Percentiles rank a stretch among this genome's conserved stretches.
These are phyloP conservation scores for Keithomyces neogunnii DNA, from an alignment of 2,329 filamentous ascomycete genomes.

Conservation along the genomic window DNA sequence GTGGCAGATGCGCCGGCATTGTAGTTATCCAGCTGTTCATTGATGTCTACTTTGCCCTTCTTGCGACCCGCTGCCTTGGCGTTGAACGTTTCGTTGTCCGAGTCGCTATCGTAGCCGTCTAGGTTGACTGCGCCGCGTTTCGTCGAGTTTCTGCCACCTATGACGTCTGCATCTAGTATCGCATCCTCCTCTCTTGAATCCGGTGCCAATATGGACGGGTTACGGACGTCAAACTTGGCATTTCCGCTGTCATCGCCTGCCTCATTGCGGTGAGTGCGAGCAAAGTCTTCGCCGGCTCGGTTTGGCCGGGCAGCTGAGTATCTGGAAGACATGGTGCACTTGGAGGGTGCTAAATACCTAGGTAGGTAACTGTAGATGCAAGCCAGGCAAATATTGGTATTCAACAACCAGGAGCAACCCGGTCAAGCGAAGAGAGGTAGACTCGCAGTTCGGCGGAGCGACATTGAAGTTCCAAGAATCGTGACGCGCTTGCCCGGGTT, in stretches of 20 bases:
- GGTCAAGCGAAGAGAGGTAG: too few species aligned
- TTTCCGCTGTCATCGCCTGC: conserved; percentile 53
- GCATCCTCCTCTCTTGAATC: conserved; percentile 65
- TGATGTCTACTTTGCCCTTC: conserved; percentile 39
- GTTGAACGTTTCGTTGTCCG: conserved; percentile 82
- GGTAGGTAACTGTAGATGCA: not conserved
- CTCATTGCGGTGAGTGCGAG: conserved; percentile 62
- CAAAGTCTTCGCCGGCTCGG: conserved; percentile 73
- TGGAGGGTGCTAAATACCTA: too few species aligned
- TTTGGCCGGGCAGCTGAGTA: conserved; percentile 58
- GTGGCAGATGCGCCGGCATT: conserved; percentile 34
- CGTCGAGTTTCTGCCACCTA: conserved; percentile 67
- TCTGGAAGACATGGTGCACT: conserved; percentile 13
- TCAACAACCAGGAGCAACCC: too few species aligned
- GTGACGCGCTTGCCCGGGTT: too few species aligned
- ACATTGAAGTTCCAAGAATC: too few species aligned
- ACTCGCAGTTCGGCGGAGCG: too few species aligned
- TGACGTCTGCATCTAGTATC: conserved; percentile 84
- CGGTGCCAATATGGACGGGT: conserved; percentile 83
- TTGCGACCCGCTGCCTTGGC: conserved; percentile 56
- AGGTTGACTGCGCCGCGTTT: conserved; percentile 94
- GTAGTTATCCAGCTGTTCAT: conserved; percentile 48
- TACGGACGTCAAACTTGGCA: conserved; percentile 87
- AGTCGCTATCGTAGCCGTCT: conserved; percentile 94
- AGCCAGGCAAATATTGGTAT: too few species aligned